Evolutionary conservation across 176 grass and related monocot genomes (phyloP).

Genomic region (Triticum urartu): DNA sequence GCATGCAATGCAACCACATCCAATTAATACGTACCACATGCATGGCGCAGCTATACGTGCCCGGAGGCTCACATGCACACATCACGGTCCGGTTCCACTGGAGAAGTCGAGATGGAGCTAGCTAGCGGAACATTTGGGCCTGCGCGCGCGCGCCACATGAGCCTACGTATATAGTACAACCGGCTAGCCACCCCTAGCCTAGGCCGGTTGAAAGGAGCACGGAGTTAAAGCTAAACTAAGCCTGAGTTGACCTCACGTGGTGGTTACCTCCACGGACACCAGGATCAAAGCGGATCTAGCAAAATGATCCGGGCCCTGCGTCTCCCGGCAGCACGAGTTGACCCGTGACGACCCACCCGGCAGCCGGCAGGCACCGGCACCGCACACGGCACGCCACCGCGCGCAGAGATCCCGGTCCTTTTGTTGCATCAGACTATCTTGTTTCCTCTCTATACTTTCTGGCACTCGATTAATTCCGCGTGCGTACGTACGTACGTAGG

Average conservation of each 20-base stretch:
- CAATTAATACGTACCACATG: background rate
- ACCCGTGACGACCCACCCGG: constrained; percentile 14
- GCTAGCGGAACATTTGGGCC: background rate
- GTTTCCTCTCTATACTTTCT: background rate
- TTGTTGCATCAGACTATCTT: background rate
- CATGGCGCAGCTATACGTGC: background rate
- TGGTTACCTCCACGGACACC: background rate
- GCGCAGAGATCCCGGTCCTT: background rate
- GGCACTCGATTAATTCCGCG: background rate
- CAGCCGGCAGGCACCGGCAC: background rate
- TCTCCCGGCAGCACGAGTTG: constrained; percentile 1
- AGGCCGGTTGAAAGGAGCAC: background rate
- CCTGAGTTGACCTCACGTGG: background rate
- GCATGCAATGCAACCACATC: background rate
- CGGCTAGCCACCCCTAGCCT: background rate
- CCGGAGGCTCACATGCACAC: background rate
- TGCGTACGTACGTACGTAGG: background rate
- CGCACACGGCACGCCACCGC: background rate
- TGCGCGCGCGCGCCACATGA: background rate
- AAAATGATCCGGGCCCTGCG: background rate
- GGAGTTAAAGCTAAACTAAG: background rate
- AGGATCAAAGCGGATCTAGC: background rate
- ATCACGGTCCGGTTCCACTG: background rate
- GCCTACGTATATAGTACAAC: background rate
- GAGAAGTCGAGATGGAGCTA: background rate